Evolutionary conservation across 1,139 yeast species (phyloP).

Genomic region (Nadsonia commutata): DNA sequence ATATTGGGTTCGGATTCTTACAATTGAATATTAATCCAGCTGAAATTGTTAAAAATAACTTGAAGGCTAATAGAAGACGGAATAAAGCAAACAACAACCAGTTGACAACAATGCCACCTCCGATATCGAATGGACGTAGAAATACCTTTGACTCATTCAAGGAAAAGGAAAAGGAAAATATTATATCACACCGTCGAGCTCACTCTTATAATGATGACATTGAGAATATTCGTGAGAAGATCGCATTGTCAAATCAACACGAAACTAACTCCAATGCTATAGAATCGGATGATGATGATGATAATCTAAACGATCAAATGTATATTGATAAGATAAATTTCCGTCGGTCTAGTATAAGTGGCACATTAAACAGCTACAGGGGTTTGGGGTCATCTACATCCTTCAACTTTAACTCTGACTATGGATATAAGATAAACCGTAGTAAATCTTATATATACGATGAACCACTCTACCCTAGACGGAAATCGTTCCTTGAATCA

Average conservation of each 20-base stretch:
- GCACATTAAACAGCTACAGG: not conserved
- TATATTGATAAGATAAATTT: not conserved
- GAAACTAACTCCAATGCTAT: not conserved
- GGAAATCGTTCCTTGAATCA: not conserved
- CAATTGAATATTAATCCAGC: slow-evolving; percentile 16
- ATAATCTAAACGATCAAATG: not conserved
- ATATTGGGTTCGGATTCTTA: slow-evolving; percentile 56
- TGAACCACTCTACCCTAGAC: not conserved
- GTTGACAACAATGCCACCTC: no score
- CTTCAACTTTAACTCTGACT: not conserved
- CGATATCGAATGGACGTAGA: no score
- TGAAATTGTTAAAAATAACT: no score
- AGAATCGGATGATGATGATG: not conserved
- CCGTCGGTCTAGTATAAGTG: not conserved
- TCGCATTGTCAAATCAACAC: not conserved
- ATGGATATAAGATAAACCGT: not conserved
- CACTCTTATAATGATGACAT: not conserved
- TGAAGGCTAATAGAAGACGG: no score
- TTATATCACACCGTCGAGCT: not conserved
- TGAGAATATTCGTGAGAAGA: not conserved
- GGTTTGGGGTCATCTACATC: not conserved
- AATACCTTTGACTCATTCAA: not conserved
- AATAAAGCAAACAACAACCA: no score
- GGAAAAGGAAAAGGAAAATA: no score
- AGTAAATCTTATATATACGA: not conserved